phyloP scores from a whole-genome alignment of 192 early-diverging fungal genomes.

The Coemansia sp. region DNA sequence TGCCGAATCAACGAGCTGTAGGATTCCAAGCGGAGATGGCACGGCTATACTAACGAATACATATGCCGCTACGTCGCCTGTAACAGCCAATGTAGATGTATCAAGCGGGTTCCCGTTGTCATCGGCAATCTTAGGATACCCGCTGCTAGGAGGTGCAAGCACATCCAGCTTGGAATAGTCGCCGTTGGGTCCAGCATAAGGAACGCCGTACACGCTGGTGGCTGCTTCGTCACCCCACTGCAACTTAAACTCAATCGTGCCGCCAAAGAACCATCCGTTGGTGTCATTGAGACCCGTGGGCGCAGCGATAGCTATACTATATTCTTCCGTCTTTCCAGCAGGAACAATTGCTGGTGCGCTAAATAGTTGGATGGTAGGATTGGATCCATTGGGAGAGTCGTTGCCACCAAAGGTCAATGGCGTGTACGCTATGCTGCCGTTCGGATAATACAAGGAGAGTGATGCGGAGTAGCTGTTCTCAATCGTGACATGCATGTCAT shows the following conservation, averaged over 20 bases:
- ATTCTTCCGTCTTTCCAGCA: constrained; percentile 24
- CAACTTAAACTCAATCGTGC: constrained; percentile 37
- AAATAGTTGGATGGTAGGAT: background rate
- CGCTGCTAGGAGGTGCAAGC: constrained; percentile 13
- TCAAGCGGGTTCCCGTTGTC: constrained; percentile 5
- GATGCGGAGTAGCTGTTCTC: constrained; percentile 26
- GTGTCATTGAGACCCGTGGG: constrained; percentile 37
- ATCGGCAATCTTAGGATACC: constrained; percentile 25
- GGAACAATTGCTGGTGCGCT: constrained; percentile 8
- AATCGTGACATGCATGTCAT: constrained; percentile 15
- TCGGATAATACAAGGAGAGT: constrained; percentile 33
- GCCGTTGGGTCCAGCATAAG: constrained; percentile 54
- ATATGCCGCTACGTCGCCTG: background rate
- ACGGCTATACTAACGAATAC: constrained; percentile 21
- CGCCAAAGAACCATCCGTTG: constrained; percentile 55
- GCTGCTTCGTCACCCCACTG: constrained; percentile 21
- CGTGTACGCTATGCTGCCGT: constrained; percentile 18
- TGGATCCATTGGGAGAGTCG: background rate
- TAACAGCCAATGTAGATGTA: constrained; percentile 19
- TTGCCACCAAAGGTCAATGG: background rate
- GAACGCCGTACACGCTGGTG: constrained; percentile 21
- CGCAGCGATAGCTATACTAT: constrained; percentile 30
- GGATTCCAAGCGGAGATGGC: no score
- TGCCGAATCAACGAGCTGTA: no score
- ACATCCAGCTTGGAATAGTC: constrained; percentile 35